Conservation (phyloP, 2,329 filamentous ascomycete species). For the Magnaporthiopsis incrustans region DNA sequence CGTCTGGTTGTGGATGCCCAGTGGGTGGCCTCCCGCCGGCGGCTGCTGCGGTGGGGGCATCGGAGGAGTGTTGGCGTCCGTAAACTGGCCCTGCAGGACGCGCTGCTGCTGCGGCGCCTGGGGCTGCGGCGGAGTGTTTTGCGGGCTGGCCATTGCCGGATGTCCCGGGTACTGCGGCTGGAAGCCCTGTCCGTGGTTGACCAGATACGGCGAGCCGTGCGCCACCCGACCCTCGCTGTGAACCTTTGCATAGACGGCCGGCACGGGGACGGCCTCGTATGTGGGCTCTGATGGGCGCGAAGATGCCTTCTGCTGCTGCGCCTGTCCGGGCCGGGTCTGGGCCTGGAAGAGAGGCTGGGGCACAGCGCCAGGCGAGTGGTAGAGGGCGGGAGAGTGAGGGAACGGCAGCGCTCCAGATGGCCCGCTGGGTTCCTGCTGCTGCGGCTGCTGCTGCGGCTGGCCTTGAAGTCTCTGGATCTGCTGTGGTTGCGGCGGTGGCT, state of each 20-base stretch:
- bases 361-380: conserved; percentile 7
- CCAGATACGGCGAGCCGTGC: conserved; percentile 12
- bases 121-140: conserved; percentile 6
- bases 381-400: conserved; percentile 3
- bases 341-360: conserved; percentile 6
- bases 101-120: conserved; percentile 10
- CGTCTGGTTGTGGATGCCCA: not conserved
- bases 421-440: not conserved
- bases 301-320: conserved; percentile 8
- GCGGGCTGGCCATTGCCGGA: conserved; percentile 9
- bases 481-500: not conserved
- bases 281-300: conserved; percentile 20
- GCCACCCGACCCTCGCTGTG: conserved; percentile 27
- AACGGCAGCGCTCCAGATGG: not conserved
- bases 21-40: not conserved
- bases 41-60: conserved; percentile 7
- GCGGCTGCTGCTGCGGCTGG: conserved; percentile 1
- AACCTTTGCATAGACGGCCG: conserved; percentile 26
- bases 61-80: not conserved
- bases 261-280: conserved; percentile 30
- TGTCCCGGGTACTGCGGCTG: conserved; percentile 5
- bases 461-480: not conserved
- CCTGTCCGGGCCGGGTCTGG: not conserved
- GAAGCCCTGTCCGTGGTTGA: conserved; percentile 3
- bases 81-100: not conserved